Evolutionary conservation across 208 protist genomes (phyloP).

Genomic region (Leishmania arabica): DNA sequence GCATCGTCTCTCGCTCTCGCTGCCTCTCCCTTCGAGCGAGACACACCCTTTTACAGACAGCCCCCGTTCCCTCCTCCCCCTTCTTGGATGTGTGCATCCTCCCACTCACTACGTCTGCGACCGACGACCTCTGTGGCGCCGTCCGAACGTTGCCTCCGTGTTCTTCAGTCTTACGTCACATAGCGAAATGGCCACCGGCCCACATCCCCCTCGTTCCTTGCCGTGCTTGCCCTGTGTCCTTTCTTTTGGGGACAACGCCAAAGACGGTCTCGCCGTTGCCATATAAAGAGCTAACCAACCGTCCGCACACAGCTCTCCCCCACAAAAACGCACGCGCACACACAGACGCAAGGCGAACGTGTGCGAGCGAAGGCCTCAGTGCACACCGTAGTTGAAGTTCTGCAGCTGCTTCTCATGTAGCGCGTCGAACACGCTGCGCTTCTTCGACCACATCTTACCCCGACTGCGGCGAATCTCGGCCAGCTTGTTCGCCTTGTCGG

Average conservation of each 20-base stretch:
- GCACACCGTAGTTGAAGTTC: slow-evolving; percentile 82
- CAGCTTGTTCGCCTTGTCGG: slow-evolving; percentile 82
- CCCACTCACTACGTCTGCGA: neutral
- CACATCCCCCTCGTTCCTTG: neutral
- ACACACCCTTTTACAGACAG: neutral
- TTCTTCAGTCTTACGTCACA: neutral
- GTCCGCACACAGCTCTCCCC: neutral
- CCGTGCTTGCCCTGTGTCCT: neutral
- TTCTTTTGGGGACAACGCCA: neutral
- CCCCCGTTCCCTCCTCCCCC: neutral
- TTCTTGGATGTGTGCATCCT: neutral
- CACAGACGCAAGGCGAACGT: neutral
- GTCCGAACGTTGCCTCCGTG: neutral
- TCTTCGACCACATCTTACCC: slow-evolving; percentile 87
- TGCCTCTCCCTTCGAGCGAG: neutral
- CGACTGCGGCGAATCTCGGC: slow-evolving; percentile 72
- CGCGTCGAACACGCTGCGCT: slow-evolving; percentile 81
- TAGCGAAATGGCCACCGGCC: neutral
- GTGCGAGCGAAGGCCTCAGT: slow-evolving; percentile 22
- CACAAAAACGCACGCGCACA: neutral
- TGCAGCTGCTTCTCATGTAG: slow-evolving; percentile 90
- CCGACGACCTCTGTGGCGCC: neutral
- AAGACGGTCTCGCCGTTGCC: neutral
- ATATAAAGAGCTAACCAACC: neutral
- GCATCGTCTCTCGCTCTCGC: neutral